A percentile compares a stretch with the other conserved stretches of the same genome.
Conservation (phyloP, 306 rosid genomes). For the Acacia acuminata region DNA sequence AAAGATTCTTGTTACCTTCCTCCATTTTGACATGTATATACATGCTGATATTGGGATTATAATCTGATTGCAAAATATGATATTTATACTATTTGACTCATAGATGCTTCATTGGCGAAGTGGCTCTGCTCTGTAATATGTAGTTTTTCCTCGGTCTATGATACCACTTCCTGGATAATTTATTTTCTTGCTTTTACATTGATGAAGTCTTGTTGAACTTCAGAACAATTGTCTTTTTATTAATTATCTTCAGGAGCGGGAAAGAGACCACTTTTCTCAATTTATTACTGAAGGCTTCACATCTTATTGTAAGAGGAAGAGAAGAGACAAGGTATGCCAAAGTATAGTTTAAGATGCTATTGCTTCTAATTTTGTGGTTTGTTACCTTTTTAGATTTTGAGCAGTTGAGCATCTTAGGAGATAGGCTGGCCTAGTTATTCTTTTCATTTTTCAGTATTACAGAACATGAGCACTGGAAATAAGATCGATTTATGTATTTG, state of each 20-base stretch:
- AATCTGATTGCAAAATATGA: neutral
- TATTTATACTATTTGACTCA: conserved; percentile 12
- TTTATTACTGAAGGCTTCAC: conserved; percentile 93
- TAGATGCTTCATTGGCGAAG: neutral
- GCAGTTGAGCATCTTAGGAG: neutral
- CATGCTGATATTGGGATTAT: neutral
- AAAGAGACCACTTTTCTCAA: conserved; percentile 91
- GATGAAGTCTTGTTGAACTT: conserved; percentile 3
- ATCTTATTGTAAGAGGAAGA: conserved; percentile 95
- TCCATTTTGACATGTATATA: neutral
- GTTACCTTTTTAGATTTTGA: neutral
- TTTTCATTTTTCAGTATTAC: neutral
- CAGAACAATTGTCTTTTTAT: neutral
- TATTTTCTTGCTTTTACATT: conserved; percentile 5
- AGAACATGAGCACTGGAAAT: neutral
- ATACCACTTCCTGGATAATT: neutral
- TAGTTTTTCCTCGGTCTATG: neutral
- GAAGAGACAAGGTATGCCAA: conserved; percentile 86
- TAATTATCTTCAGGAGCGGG: conserved; percentile 65
- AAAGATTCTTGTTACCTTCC: neutral
- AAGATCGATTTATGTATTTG: neutral
- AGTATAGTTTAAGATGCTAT: conserved; percentile 13
- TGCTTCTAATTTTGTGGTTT: conserved; percentile 6
- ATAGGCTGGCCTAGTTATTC: neutral
- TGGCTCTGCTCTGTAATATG: conserved; percentile 1